Evolutionary conservation across 2,329 filamentous ascomycete species (phyloP), one percentile per base, ranked within the genome.

Genomic region (Aspergillus proliferans): DNA sequence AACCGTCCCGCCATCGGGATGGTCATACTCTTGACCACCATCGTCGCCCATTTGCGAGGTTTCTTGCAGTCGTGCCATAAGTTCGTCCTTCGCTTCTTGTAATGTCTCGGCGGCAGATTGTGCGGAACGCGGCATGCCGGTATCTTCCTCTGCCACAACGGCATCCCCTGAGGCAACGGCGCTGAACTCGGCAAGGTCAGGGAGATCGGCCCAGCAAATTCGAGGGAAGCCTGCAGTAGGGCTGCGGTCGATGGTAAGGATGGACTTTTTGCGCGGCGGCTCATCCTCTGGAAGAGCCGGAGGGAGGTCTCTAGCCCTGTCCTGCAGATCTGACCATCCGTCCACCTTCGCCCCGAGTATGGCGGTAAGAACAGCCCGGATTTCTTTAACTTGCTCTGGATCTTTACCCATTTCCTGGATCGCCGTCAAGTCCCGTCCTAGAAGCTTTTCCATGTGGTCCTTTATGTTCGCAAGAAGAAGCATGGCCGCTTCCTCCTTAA

Each of bases 1-100:
- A 21, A 63, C 66, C 12, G 73, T 71, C 45, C 73, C 63, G 9
- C 63, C 65, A 48, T 71, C 68, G 6, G 62, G 63, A n/a, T 61
- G 56, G 49, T 73, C 71, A 49, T 74, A 72, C 28, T 69, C 64
- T 18, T 67, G 65, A 19, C 73, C 71, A 1, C 62, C 69, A 38
- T 71, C 70, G 10, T 65, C 64, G 21, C 65, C 59, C 6, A 71
- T 61, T 30, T 70, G 69, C 1, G 69, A 71, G 6, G 70, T 59
- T 48, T 77, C 74, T 51, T 75, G 73, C 18, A 76, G 57, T 18
- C 74, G 67, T 28, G 73, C 71, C 72, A 76, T 76, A 45, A 76
- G 56, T 50, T 76, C 74, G 48, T 76, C 73, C 53, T 77, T 77
- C 4, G 74, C 74, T 55, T 75, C 71, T 53, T 76, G 73, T n/a